Evolutionary conservation across 305 asterid species (phyloP), one percentile per base, ranked within the genome.

Genomic region (Fraxinus xanthoxyloides): DNA sequence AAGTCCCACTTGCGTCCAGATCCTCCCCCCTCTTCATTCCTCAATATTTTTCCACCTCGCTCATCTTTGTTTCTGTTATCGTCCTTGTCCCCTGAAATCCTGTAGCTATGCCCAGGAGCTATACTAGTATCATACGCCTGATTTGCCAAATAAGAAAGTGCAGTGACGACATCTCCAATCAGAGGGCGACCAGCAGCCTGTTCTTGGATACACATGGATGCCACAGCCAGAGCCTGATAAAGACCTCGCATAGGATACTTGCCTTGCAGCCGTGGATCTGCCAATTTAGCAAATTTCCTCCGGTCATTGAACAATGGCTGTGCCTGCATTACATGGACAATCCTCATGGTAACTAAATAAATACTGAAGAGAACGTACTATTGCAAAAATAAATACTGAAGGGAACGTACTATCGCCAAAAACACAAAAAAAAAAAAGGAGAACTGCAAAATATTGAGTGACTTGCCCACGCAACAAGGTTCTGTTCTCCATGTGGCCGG

Each of bases 151-250:
- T 94, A 96, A 35, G 98, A 93, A 15, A 96, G 94, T 34, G 98
- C 99, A 0, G 99, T 96, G 19, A 96, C 99, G 23, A 96, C 98
- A 23, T 96, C 99, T 2, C 95, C 97, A 0, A 96, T 96, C 63
- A 96, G 85, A 72, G 99, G 99, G 56, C 99, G 98, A 70, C 91
- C 98, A 7, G 99, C 94, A 5, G 99, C 99, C 88, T 94, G 95
- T 83, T 93, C 99, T 82, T 94, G 99, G 85, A 90, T 96, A 65
- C 99, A 94, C 98, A 96, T 94, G 63, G 98, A 96, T 28, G 97
- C 99, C 84, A 94, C 97, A 0, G 99, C 97, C 34, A 96, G 90
- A n/a, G 99, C 99, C 85, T 96, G 99, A 78, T 94, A 96, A 8
- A 96, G 94, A 7, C 97, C 94, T 15, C 99, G 87, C 90, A 96